These are phyloP conservation scores for Fusarium compactum DNA, from an alignment of 2,329 filamentous ascomycete genomes.

Conservation along the genomic window DNA sequence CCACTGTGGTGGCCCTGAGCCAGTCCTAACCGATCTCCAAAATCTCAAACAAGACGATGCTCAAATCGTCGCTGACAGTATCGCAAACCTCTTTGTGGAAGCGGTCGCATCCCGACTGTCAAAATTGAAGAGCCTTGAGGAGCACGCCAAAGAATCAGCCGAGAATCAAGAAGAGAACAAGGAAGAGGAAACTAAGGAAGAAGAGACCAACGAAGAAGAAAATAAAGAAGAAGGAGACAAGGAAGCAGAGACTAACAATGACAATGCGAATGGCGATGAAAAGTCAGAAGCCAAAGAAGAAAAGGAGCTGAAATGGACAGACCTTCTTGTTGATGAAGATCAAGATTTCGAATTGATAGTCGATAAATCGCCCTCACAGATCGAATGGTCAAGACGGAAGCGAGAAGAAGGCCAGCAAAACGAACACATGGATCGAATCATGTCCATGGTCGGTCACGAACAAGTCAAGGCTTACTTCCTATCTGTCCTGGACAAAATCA, in stretches of 20 bases:
- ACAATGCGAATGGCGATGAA: too few relatives aligned
- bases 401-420: not conserved
- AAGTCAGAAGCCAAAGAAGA: not conserved
- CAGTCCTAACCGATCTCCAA: not conserved
- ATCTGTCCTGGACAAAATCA: not conserved
- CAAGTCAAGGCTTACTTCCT: not conserved
- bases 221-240: too few relatives aligned
- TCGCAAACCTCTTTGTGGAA: not conserved
- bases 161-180: not conserved
- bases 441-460: not conserved
- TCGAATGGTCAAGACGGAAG: not conserved
- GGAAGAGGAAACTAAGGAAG: not conserved
- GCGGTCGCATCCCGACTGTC: not conserved
- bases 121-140: not conserved
- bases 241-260: too few relatives aligned
- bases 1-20: not conserved
- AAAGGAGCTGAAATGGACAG: not conserved
- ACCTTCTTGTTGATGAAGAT: not conserved
- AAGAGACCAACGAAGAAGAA: too few relatives aligned
- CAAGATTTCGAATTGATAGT: not conserved
- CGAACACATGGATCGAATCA: not conserved
- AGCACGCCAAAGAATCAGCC: not conserved
- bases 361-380: not conserved
- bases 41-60: not conserved
- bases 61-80: not conserved